phyloP scores from a whole-genome alignment of 192 early-diverging fungal species.

The Backusella psychrophila region DNA sequence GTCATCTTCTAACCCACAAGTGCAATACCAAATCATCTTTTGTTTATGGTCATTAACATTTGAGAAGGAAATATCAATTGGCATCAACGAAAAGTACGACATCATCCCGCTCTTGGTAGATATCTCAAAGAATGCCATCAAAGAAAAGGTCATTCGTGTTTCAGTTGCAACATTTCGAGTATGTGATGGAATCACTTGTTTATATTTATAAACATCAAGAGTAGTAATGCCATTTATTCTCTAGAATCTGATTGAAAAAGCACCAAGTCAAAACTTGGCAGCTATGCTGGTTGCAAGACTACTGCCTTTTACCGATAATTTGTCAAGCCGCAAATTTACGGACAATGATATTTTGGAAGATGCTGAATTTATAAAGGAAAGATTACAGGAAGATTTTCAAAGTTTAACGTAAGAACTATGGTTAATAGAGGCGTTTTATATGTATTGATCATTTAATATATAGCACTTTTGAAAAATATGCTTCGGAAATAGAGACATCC shows the following conservation, averaged over 20 bases:
- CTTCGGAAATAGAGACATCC: conserved; percentile 80
- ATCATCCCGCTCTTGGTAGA: conserved; percentile 83
- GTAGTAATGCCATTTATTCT: background rate
- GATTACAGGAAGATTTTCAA: conserved; percentile 76
- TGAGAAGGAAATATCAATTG: too few species aligned
- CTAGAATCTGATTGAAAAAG: conserved; percentile 77
- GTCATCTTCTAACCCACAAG: conserved; percentile 73
- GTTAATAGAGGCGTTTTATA: too few species aligned
- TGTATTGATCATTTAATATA: conserved; percentile 10
- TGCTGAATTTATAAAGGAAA: conserved; percentile 68
- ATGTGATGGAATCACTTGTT: background rate
- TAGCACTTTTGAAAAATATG: conserved; percentile 93
- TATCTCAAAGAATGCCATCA: conserved; percentile 90
- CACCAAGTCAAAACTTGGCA: conserved; percentile 79
- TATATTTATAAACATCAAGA: too few species aligned
- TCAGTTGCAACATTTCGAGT: conserved; percentile 83
- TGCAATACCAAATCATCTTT: conserved; percentile 76
- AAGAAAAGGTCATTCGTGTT: conserved; percentile 97
- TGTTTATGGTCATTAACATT: too few species aligned
- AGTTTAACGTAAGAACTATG: conserved; percentile 59
- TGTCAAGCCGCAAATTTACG: conserved; percentile 83
- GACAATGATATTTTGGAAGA: conserved; percentile 88
- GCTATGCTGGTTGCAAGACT: conserved; percentile 86
- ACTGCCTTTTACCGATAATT: conserved; percentile 69
- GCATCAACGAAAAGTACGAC: conserved; percentile 54